Evolutionary conservation across 2,329 filamentous ascomycete genomes (phyloP).

Genomic region (Magnaporthiopsis rhizophila): DNA sequence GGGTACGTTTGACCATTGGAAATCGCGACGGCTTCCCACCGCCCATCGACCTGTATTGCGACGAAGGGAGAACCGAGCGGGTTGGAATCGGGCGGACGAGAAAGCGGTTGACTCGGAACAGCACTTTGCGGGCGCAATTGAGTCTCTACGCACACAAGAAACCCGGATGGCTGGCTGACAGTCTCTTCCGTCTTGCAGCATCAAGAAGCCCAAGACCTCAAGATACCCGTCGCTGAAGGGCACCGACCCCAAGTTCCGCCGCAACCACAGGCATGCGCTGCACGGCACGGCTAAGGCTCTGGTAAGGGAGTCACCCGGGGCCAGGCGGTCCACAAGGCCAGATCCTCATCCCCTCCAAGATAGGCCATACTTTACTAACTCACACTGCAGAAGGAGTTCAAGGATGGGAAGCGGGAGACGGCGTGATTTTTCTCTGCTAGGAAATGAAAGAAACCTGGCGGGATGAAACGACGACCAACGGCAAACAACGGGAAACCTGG

Average conservation of each 20-base stretch:
- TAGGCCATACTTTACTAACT: conserved; percentile 5
- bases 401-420: conserved; percentile 57
- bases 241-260: conserved; percentile 98
- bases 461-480: conserved; percentile 5
- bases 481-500: conserved; percentile 4
- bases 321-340: background rate
- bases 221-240: conserved; percentile 98
- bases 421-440: conserved; percentile 18
- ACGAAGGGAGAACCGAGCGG: background rate
- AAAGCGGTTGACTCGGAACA: background rate
- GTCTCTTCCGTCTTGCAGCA: conserved; percentile 48
- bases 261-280: conserved; percentile 99
- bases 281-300: conserved; percentile 98
- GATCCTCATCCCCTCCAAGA: background rate
- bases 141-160: background rate
- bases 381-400: conserved; percentile 77
- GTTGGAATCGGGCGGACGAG: background rate
- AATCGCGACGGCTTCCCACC: background rate
- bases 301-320: conserved; percentile 38
- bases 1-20: conserved; percentile 56
- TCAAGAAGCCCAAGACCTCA: conserved; percentile 99
- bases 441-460: background rate
- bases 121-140: background rate
- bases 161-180: background rate
- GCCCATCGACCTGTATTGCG: background rate